Evolutionary conservation across 2,329 filamentous ascomycete genomes (phyloP).

Genomic region (Cladosporium sp.): DNA sequence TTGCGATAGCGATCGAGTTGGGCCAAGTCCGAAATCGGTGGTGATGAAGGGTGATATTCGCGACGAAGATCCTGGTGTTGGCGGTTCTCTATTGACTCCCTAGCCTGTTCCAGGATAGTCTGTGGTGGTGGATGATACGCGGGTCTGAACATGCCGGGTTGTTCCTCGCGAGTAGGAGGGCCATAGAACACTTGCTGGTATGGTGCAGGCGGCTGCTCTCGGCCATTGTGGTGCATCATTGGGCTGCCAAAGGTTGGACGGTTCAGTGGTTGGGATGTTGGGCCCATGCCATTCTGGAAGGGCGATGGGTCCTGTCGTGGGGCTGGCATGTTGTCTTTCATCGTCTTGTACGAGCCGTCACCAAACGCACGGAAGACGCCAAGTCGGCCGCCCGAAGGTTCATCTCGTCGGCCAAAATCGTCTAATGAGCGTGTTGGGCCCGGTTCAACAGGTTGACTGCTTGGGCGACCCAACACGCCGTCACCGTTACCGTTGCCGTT

Average conservation of each 20-base stretch:
- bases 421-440: constrained; percentile 17
- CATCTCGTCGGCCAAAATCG: constrained; percentile 11
- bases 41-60: constrained; percentile 31
- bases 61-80: constrained; percentile 29
- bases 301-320: constrained; percentile 27
- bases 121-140: constrained; percentile 28
- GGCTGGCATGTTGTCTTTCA: constrained; percentile 25
- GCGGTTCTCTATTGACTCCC: constrained; percentile 34
- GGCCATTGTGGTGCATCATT: constrained; percentile 30
- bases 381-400: constrained; percentile 11
- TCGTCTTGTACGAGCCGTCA: constrained; percentile 15
- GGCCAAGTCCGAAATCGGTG: constrained; percentile 27
- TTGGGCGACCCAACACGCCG: constrained; percentile 32
- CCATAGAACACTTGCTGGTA: constrained; percentile 28
- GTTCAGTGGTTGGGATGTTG: constrained; percentile 32
- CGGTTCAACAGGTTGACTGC: constrained; percentile 36
- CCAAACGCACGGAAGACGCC: constrained; percentile 20
- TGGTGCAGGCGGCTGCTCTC: constrained; percentile 23
- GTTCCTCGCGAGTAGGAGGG: constrained; percentile 34
- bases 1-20: constrained; percentile 27
- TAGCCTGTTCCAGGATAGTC: constrained; percentile 28
- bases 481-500: constrained; percentile 25
- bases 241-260: constrained; percentile 29
- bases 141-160: constrained; percentile 32
- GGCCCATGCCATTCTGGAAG: constrained; percentile 28